Conservation (phyloP, 495 filamentous ascomycete genomes). For the Oidiodendron maius region DNA sequence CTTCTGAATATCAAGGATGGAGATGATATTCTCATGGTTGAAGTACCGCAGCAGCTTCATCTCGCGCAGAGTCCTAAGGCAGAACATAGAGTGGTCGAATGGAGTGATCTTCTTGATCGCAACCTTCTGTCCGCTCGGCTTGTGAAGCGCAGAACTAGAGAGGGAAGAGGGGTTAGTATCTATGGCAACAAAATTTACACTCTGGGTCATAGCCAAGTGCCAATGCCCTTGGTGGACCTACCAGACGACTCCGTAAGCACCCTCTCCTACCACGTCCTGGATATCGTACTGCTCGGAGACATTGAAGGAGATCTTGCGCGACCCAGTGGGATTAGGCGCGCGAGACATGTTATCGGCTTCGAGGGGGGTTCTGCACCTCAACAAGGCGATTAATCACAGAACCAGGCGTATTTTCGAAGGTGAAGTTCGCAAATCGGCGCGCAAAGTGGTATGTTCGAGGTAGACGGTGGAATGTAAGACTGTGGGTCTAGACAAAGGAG, state of each 20-base stretch:
- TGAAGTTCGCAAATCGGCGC: too few species aligned
- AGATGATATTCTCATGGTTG: conserved; percentile 99
- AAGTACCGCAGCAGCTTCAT: conserved; percentile 99
- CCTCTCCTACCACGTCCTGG: conserved; percentile 97
- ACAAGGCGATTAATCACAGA: too few species aligned
- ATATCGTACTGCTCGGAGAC: conserved; percentile 99
- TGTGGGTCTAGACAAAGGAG: too few species aligned
- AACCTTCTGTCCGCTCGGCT: conserved; percentile 97
- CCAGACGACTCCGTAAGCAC: conserved; percentile 98
- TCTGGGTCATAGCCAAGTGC: not conserved
- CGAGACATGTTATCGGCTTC: conserved; percentile 19
- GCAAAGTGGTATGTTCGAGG: too few species aligned
- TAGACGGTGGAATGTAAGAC: too few species aligned
- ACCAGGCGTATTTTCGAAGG: too few species aligned
- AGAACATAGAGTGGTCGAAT: conserved; percentile 99
- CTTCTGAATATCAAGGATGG: conserved; percentile 98
- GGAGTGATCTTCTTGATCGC: conserved; percentile 99
- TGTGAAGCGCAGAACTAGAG: conserved; percentile 88
- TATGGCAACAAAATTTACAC: not conserved
- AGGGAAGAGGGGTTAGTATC: conserved; percentile 1
- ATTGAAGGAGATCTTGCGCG: conserved; percentile 99
- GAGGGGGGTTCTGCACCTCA: too few species aligned
- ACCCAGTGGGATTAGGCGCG: conserved; percentile 44
- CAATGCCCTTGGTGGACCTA: conserved; percentile 54
- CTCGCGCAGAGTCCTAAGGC: conserved; percentile 90